Evolutionary conservation across 257 asterid species (phyloP).

Genomic region (Craterostigma plantagineum): DNA sequence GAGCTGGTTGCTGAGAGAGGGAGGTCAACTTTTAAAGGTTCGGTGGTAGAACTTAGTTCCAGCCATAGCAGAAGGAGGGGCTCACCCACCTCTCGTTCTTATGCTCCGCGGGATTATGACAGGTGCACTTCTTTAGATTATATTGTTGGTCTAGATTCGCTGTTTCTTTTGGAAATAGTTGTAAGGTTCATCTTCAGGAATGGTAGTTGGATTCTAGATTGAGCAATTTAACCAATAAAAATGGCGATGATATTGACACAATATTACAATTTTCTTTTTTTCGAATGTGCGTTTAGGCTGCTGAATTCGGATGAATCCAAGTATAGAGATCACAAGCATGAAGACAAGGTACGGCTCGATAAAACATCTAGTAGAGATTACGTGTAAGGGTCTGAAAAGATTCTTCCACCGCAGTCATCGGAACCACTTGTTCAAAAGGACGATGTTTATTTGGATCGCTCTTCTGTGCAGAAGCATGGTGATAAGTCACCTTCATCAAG

Average conservation of each 20-base stretch:
- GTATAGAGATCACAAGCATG: conserved; percentile 58
- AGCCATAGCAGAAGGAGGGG: conserved; percentile 44
- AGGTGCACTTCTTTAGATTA: conserved; percentile 19
- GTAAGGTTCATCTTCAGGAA: too few species aligned
- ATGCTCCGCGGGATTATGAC: conserved; percentile 45
- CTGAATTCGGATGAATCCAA: conserved; percentile 73
- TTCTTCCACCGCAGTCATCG: too few species aligned
- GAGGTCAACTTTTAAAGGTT: too few species aligned
- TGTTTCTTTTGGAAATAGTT: too few species aligned
- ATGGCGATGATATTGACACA: too few species aligned
- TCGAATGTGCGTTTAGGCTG: conserved; percentile 24
- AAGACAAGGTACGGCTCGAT: conserved; percentile 48
- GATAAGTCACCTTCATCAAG: conserved; percentile 75
- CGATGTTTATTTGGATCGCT: conserved; percentile 7
- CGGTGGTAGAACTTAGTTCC: conserved; percentile 12
- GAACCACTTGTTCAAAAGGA: too few species aligned
- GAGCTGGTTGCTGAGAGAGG: too few species aligned
- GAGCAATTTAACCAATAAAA: too few species aligned
- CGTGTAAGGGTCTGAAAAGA: conserved; percentile 6
- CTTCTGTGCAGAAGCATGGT: conserved; percentile 37
- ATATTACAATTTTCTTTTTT: not conserved
- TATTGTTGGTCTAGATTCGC: too few species aligned
- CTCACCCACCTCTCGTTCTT: conserved; percentile 67
- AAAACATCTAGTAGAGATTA: conserved; percentile 36
- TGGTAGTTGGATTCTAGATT: too few species aligned